Conservation (phyloP, 1,139 yeast species). For the Scheffersomyces quercinus region DNA sequence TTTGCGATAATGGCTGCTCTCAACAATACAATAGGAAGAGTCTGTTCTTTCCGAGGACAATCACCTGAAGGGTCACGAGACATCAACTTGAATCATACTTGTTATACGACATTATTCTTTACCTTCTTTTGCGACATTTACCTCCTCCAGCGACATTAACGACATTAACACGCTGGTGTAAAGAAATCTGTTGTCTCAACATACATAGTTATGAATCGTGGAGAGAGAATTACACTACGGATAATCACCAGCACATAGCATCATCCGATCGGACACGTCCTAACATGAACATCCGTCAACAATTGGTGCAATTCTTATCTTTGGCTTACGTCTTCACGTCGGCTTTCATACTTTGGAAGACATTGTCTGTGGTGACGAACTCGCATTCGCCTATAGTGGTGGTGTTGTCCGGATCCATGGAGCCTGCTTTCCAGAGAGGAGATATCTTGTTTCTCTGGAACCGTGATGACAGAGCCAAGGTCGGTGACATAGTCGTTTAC, state of each 20-base stretch:
- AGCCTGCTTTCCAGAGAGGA: conserved; percentile 98
- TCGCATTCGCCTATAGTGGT: conserved; percentile 95
- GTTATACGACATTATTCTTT: too few relatives aligned
- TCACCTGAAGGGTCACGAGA: too few relatives aligned
- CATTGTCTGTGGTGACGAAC: conserved; percentile 72
- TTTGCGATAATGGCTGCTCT: too few relatives aligned
- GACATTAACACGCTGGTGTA: conserved; percentile 12
- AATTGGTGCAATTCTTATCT: conserved; percentile 57
- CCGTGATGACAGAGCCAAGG: conserved; percentile 62
- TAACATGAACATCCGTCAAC: conserved; percentile 48
- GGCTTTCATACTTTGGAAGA: conserved; percentile 92
- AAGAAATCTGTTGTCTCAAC: neutral
- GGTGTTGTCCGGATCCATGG: conserved; percentile 97
- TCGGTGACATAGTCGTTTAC: conserved; percentile 98
- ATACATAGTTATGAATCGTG: too few relatives aligned
- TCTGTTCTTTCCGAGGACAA: too few relatives aligned
- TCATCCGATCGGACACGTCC: neutral
- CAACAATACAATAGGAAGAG: too few relatives aligned
- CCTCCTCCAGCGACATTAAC: conserved; percentile 3
- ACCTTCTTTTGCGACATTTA: neutral
- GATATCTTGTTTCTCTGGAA: conserved; percentile 92
- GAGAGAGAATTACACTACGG: too few relatives aligned
- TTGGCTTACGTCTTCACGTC: conserved; percentile 80
- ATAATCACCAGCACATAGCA: neutral
- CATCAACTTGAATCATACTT: too few relatives aligned